Evolutionary conservation across 176 grass and related monocot genomes (phyloP).

Genomic region (Oryza glaberrima): DNA sequence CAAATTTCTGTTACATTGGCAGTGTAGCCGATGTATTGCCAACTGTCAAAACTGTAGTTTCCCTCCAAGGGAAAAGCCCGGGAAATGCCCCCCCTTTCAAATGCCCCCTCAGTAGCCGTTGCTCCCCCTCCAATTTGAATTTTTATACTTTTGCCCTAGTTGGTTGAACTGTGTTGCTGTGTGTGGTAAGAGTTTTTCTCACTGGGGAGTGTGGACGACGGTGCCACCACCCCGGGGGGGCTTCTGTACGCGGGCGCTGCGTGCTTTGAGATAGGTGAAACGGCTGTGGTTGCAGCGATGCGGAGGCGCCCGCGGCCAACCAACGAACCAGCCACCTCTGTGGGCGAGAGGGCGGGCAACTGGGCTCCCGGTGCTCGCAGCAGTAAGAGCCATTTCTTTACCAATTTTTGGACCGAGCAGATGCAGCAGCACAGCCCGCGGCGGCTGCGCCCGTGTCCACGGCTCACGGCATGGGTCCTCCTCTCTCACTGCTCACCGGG

Average conservation of each 20-base stretch:
- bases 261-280: constrained; percentile 76
- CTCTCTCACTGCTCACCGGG: neutral
- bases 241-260: neutral
- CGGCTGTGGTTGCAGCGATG: constrained; percentile 53
- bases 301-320: too few relatives aligned
- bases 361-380: neutral
- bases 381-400: neutral
- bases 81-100: constrained; percentile 40
- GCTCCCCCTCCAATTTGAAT: constrained; percentile 30
- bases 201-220: neutral
- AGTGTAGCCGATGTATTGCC: neutral
- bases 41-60: constrained; percentile 37
- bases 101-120: constrained; percentile 53
- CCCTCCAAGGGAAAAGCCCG: constrained; percentile 59
- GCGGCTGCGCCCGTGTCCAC: neutral
- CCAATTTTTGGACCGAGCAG: neutral
- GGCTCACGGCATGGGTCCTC: constrained; percentile 43
- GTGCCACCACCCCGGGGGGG: neutral
- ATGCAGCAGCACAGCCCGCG: neutral
- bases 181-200: neutral
- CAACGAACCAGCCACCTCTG: too few relatives aligned
- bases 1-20: constrained; percentile 53
- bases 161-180: neutral
- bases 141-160: neutral
- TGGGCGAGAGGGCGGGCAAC: neutral